Evolutionary conservation across 2,329 filamentous ascomycete species (phyloP).

Genomic region (Rhexocercosporidium sp.): DNA sequence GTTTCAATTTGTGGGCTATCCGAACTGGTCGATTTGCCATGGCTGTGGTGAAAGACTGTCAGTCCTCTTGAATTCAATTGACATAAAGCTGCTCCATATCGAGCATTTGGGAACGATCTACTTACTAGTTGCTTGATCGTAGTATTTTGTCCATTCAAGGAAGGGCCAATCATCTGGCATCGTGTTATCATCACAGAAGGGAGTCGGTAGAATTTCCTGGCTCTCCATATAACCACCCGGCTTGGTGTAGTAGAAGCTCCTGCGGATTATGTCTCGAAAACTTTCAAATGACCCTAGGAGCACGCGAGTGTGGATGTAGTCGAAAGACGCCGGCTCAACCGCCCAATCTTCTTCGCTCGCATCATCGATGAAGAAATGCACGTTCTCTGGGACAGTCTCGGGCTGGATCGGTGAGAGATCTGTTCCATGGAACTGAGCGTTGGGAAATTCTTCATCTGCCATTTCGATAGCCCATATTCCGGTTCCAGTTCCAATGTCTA

Average conservation of each 20-base stretch:
- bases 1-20: conserved; percentile 35
- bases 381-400: conserved; percentile 69
- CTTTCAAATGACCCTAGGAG: conserved; percentile 35
- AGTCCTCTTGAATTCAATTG: background rate
- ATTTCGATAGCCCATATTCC: conserved; percentile 69
- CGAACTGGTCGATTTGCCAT: conserved; percentile 31
- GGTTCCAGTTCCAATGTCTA: conserved; percentile 54
- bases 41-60: background rate
- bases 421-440: conserved; percentile 62
- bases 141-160: conserved; percentile 31
- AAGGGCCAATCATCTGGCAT: conserved; percentile 37
- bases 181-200: conserved; percentile 50
- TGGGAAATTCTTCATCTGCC: conserved; percentile 61
- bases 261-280: conserved; percentile 32
- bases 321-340: conserved; percentile 54
- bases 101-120: background rate
- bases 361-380: conserved; percentile 68
- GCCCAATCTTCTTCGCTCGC: conserved; percentile 48
- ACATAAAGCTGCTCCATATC: background rate
- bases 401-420: conserved; percentile 74
- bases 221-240: conserved; percentile 55
- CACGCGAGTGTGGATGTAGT: conserved; percentile 61
- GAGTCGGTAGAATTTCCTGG: conserved; percentile 49
- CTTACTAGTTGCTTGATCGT: conserved; percentile 31
- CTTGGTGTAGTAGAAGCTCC: conserved; percentile 41